Evolutionary conservation across 2,329 filamentous ascomycete genomes (phyloP).

Genomic region (Pezicula radicicola): DNA sequence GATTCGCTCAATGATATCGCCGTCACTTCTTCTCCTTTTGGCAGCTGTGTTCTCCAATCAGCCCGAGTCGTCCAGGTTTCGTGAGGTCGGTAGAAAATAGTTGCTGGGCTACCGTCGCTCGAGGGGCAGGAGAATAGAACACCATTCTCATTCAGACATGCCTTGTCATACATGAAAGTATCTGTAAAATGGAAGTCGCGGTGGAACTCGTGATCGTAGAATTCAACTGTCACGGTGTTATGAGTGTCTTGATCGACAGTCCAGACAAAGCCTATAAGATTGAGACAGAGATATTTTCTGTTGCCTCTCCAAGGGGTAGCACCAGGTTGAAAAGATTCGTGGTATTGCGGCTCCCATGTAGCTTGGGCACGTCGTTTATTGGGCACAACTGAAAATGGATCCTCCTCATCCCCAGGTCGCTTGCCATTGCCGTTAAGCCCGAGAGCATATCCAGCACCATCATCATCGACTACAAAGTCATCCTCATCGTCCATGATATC

Average conservation of each 20-base stretch:
- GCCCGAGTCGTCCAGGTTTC: constrained; percentile 91
- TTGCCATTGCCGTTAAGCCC: constrained; percentile 62
- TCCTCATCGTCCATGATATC: constrained; percentile 50
- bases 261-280: constrained; percentile 93
- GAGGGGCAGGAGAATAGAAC: constrained; percentile 82
- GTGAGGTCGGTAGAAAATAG: constrained; percentile 94
- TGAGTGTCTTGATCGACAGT: constrained; percentile 93
- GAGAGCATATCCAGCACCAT: constrained; percentile 83
- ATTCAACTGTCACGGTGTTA: constrained; percentile 93
- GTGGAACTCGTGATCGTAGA: constrained; percentile 91
- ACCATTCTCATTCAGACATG: constrained; percentile 83
- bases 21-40: constrained; percentile 78
- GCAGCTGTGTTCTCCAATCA: constrained; percentile 89
- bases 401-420: constrained; percentile 46
- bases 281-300: constrained; percentile 88
- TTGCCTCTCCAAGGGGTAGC: constrained; percentile 96
- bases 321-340: constrained; percentile 87
- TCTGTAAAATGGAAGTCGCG: constrained; percentile 98
- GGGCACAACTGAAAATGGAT: constrained; percentile 32
- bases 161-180: constrained; percentile 93
- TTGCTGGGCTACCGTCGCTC: constrained; percentile 61
- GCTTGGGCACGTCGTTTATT: constrained; percentile 34
- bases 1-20: constrained; percentile 90
- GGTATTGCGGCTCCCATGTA: constrained; percentile 58
- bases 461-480: constrained; percentile 92